A percentile compares a stretch with the other conserved stretches of the same genome.
Evolutionary conservation across 495 filamentous ascomycete species (phyloP).

Genomic region (Penicillium bialowiezense): DNA sequence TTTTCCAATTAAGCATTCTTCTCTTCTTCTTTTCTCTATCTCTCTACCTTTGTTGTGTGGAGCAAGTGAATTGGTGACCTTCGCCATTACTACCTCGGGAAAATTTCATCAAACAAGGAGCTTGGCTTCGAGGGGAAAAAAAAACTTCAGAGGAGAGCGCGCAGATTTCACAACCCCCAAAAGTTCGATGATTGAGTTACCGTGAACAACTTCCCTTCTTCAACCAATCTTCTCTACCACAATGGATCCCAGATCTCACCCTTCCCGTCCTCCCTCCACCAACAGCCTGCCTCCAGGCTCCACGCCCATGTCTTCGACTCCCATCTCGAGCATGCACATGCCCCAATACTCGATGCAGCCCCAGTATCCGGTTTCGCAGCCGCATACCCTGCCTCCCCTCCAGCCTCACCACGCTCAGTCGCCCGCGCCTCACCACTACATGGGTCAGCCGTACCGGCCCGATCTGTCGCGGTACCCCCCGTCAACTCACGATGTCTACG

Average conservation of each 20-base stretch:
- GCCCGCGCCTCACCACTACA: slow-evolving; percentile 51
- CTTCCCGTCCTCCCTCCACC: slow-evolving; percentile 55
- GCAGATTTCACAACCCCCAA: not conserved
- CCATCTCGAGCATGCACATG: slow-evolving; percentile 49
- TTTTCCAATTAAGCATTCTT: slow-evolving; percentile 44
- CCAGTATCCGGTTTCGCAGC: slow-evolving; percentile 55
- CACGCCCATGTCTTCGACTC: slow-evolving; percentile 41
- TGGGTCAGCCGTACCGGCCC: slow-evolving; percentile 58
- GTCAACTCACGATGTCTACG: slow-evolving; percentile 60
- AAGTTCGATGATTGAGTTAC: slow-evolving; percentile 48
- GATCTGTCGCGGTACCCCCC: slow-evolving; percentile 62
- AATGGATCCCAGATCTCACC: slow-evolving; percentile 55
- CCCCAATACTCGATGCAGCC: slow-evolving; percentile 54
- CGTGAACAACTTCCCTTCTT: slow-evolving; percentile 33
- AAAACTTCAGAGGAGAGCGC: not conserved
- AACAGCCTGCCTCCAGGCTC: slow-evolving; percentile 51
- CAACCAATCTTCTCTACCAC: slow-evolving; percentile 27
- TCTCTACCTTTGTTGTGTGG: slow-evolving; percentile 16
- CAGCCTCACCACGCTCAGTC: slow-evolving; percentile 58
- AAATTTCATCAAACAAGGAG: slow-evolving; percentile 26
- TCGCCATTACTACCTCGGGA: slow-evolving; percentile 16
- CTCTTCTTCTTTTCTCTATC: slow-evolving; percentile 19
- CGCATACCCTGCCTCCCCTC: slow-evolving; percentile 69
- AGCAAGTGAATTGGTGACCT: slow-evolving; percentile 16
- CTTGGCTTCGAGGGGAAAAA: slow-evolving; percentile 7